phyloP scores from a whole-genome alignment of 768 basidiomycete species.

The Russula ochroleuca region DNA sequence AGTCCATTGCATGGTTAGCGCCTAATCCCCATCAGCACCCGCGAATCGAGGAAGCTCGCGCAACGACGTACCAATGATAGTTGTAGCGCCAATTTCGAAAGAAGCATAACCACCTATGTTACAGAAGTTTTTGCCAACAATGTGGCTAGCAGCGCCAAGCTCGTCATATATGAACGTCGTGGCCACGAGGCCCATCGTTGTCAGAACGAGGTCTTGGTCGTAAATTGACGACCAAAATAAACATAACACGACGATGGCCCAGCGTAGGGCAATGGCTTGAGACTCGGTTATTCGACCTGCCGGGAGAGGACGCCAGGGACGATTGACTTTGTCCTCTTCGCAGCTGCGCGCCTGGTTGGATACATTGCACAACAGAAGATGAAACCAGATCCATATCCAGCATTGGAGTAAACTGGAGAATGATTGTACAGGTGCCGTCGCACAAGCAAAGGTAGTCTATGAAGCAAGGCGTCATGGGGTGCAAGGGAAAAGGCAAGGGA shows the following conservation, averaged over 20 bases:
- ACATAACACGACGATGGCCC: conserved; percentile 27
- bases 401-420: conserved; percentile 20
- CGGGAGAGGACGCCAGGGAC: conserved; percentile 33
- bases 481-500: background rate
- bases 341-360: conserved; percentile 30
- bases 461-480: background rate
- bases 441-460: conserved; percentile 27
- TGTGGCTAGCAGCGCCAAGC: conserved; percentile 20
- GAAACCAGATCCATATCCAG: conserved; percentile 32
- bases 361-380: conserved; percentile 30
- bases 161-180: conserved; percentile 30
- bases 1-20: conserved; percentile 23
- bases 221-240: conserved; percentile 22
- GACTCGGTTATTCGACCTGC: conserved; percentile 29
- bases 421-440: conserved; percentile 24
- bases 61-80: conserved; percentile 22
- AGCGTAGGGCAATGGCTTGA: conserved; percentile 26
- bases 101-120: conserved; percentile 28
- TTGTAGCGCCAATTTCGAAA: conserved; percentile 30
- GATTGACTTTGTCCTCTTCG: conserved; percentile 30
- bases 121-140: conserved; percentile 29
- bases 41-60: conserved; percentile 12
- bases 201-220: conserved; percentile 20
- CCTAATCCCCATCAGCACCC: conserved; percentile 22
- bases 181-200: conserved; percentile 27